These are phyloP conservation scores for Cyclotella baltica DNA, from an alignment of 108 stramenopile genomes.

Conservation along the genomic window DNA sequence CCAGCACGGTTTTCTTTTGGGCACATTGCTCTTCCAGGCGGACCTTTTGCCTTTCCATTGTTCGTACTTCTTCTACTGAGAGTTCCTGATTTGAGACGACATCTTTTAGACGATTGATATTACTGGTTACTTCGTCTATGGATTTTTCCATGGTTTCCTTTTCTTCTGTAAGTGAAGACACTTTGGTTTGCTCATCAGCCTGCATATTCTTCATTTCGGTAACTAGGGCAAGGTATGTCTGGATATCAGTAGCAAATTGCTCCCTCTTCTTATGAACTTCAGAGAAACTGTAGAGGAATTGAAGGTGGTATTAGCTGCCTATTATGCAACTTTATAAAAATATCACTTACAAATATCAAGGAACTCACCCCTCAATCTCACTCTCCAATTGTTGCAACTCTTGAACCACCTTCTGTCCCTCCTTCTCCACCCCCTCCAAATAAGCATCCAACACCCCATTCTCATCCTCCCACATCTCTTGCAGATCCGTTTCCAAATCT, in stretches of 20 bases:
- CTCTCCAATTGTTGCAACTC: slow-evolving; percentile 62
- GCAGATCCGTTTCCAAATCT: slow-evolving; percentile 72
- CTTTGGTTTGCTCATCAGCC: slow-evolving; percentile 66
- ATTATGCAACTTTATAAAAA: too few relatives aligned
- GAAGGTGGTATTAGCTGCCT: background rate
- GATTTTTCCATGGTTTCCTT: slow-evolving; percentile 62
- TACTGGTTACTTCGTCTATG: slow-evolving; percentile 46
- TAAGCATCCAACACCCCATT: slow-evolving; percentile 69
- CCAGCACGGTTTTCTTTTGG: slow-evolving; percentile 39
- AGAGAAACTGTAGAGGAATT: slow-evolving; percentile 59
- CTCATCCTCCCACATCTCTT: slow-evolving; percentile 76
- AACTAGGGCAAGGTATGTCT: slow-evolving; percentile 88
- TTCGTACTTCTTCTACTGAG: slow-evolving; percentile 72
- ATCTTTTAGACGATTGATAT: slow-evolving; percentile 58
- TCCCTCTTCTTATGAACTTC: slow-evolving; percentile 72
- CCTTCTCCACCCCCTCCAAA: slow-evolving; percentile 70
- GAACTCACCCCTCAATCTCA: slow-evolving; percentile 77
- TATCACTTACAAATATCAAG: background rate
- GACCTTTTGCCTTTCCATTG: slow-evolving; percentile 71
- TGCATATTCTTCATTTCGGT: slow-evolving; percentile 82
- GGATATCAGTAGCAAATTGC: slow-evolving; percentile 80
- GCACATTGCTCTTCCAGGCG: slow-evolving; percentile 74
- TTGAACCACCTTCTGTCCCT: slow-evolving; percentile 66
- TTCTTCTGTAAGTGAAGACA: slow-evolving; percentile 61
- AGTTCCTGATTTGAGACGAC: slow-evolving; percentile 67